Evolutionary conservation across 129 eudicot species (phyloP), one percentile per base, ranked within the genome.

Genomic region (Gnaphalium uliginosum): DNA sequence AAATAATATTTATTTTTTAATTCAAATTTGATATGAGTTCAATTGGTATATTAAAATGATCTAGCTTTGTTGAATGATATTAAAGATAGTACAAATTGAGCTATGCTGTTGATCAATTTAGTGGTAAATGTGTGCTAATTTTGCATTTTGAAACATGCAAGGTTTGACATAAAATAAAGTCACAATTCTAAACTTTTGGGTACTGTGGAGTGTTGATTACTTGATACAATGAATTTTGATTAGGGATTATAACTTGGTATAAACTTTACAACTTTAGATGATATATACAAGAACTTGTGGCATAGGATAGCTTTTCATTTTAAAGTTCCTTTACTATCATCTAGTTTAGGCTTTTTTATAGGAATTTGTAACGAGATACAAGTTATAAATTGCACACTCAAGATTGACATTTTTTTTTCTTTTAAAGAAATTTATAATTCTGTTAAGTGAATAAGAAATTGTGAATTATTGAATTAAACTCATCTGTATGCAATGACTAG

Each of bases 401-500:
- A 35, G n/a, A n/a, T n/a, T n/a, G n/a, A n/a, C n/a, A n/a, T n/a
- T n/a, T n/a, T n/a, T n/a, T n/a, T n/a, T n/a, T n/a, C n/a, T n/a
- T n/a, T n/a, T n/a, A n/a, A n/a, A n/a, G n/a, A n/a, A n/a, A n/a
- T n/a, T n/a, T n/a, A n/a, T n/a, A 66, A n/a, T 66, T 29, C 8
- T 27, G 14, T 39, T 39, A 14, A 2, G 14, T 39, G 14, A 37
- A 39, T 9, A 8, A 9, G 4, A 9, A 14, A 8, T 39, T 60
- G 6, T 60, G 27, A 19, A 24, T 11, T 11, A 8, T 4, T 32
- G 23, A 64, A 19, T 53, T 19, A 18, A 18, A 32, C 56, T 48
- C 11, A 30, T 21, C 4, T 11, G 3, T 35, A 54, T 76, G 54
- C 43, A 76, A 53, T 11, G 35, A 39, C 51, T 79, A 94, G 98